Conservation (phyloP, 371 early-diverging fungal genomes). For the Basidiobolus meristosporus region DNA sequence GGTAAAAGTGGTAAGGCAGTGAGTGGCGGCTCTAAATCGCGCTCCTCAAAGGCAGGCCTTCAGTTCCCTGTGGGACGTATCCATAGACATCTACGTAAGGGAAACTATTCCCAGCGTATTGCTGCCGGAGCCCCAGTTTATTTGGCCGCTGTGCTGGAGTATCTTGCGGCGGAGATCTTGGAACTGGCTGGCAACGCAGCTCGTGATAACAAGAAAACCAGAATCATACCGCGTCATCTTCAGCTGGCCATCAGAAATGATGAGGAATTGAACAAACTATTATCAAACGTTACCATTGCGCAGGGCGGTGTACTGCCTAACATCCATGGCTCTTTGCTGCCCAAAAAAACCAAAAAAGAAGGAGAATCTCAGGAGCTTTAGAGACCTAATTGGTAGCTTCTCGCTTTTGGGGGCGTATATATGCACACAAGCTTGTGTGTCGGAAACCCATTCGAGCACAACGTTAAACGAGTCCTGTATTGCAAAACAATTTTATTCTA, state of each 20-base stretch:
- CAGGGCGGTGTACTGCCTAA: slow-evolving; percentile 80
- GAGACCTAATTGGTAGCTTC: too few relatives aligned
- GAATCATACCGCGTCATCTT: slow-evolving; percentile 81
- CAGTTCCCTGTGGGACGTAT: slow-evolving; percentile 95
- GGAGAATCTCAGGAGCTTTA: slow-evolving; percentile 22
- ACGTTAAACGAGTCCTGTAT: too few relatives aligned
- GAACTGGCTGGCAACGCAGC: slow-evolving; percentile 93
- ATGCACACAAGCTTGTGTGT: too few relatives aligned
- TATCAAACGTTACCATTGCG: slow-evolving; percentile 74
- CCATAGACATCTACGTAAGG: slow-evolving; percentile 85
- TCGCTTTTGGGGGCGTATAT: too few relatives aligned
- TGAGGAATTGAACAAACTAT: slow-evolving; percentile 89
- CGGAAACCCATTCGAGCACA: too few relatives aligned
- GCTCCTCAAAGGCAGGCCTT: slow-evolving; percentile 73
- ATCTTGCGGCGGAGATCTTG: slow-evolving; percentile 90
- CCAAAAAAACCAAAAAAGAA: slow-evolving; percentile 51
- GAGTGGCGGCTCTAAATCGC: slow-evolving; percentile 27
- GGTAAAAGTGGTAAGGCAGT: slow-evolving; percentile 31
- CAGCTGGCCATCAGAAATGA: slow-evolving; percentile 90
- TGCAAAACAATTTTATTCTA: too few relatives aligned
- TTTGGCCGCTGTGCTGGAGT: slow-evolving; percentile 89
- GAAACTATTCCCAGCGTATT: slow-evolving; percentile 89
- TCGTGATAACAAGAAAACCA: slow-evolving; percentile 89
- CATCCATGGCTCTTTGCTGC: slow-evolving; percentile 53
- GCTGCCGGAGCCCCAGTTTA: slow-evolving; percentile 91